Conservation (phyloP, 208 protist genomes). For the Leishmania turanica region DNA sequence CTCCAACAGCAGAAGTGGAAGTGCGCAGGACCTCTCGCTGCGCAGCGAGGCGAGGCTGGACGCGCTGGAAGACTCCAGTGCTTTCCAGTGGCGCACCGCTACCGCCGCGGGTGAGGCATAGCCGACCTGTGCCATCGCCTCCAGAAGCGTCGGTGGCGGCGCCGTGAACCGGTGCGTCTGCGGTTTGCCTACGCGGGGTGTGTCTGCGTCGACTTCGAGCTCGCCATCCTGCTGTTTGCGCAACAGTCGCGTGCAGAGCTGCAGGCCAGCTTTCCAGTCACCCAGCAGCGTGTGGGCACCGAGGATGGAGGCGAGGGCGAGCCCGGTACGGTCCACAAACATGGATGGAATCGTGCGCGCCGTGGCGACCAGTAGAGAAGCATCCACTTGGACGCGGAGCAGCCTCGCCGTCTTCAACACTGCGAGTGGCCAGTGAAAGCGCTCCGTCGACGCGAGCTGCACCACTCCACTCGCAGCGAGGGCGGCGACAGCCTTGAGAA, state of each 20-base stretch:
- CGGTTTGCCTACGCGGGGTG: neutral
- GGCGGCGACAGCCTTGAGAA: conserved; percentile 22
- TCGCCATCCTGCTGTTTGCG: conserved; percentile 17
- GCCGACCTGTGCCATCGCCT: conserved; percentile 35
- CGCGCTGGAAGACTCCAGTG: conserved; percentile 2
- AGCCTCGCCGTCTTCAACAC: conserved; percentile 27
- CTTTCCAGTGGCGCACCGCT: conserved; percentile 19
- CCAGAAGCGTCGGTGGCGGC: conserved; percentile 17
- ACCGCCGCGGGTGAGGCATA: conserved; percentile 13
- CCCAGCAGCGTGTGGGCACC: conserved; percentile 33
- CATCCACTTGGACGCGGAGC: conserved; percentile 32
- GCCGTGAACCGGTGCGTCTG: conserved; percentile 11
- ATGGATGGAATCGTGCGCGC: conserved; percentile 14
- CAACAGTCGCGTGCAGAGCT: conserved; percentile 27
- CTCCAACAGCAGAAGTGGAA: conserved; percentile 21
- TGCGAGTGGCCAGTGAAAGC: conserved; percentile 35
- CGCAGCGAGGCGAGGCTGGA: neutral
- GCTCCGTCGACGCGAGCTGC: conserved; percentile 22
- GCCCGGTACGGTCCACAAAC: conserved; percentile 9
- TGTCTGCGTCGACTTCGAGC: neutral
- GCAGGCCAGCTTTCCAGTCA: conserved; percentile 30
- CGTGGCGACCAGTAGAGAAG: conserved; percentile 1
- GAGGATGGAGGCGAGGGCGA: conserved; percentile 21
- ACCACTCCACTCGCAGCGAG: conserved; percentile 25
- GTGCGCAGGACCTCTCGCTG: neutral